phyloP scores from a whole-genome alignment of 2,329 filamentous ascomycete species.

The Nigrograna mackinnonii region DNA sequence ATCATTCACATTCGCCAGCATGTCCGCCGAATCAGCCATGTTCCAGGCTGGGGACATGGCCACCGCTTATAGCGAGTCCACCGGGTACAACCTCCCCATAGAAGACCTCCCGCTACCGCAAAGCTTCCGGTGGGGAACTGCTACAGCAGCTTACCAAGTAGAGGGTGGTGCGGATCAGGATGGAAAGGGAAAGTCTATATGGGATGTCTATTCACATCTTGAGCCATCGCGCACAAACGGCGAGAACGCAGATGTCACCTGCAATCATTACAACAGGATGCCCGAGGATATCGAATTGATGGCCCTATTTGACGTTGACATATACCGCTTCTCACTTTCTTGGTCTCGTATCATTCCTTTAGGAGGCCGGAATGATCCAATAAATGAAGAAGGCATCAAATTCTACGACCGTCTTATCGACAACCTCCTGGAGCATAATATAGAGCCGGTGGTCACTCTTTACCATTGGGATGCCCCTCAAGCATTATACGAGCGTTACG shows the following conservation, averaged over 20 bases:
- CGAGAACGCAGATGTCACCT: constrained; percentile 1
- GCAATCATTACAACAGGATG: constrained; percentile 42
- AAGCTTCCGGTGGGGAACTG: constrained; percentile 47
- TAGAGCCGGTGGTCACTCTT: constrained; percentile 17
- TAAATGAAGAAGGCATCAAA: constrained; percentile 15
- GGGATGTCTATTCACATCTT: constrained; percentile 46
- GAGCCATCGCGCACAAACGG: constrained; percentile 5
- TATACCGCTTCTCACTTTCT: constrained; percentile 17
- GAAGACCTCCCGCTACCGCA: background rate
- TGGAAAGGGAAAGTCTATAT: constrained; percentile 47
- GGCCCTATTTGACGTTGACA: constrained; percentile 17
- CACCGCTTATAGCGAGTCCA: constrained; percentile 1
- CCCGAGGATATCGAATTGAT: constrained; percentile 47
- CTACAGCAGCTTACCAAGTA: constrained; percentile 48
- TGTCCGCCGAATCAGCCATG: no score
- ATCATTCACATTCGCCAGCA: no score
- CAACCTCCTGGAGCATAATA: constrained; percentile 13
- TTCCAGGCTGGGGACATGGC: background rate
- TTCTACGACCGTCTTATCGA: constrained; percentile 17
- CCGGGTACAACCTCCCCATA: background rate
- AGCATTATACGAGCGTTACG: constrained; percentile 12
- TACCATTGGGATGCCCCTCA: constrained; percentile 19
- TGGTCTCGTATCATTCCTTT: constrained; percentile 19
- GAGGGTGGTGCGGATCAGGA: constrained; percentile 47
- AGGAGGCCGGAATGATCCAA: constrained; percentile 12